Base-by-base conservation (phyloP, 176 grass and related monocot genomes). In the Carex scoparia region DNA sequence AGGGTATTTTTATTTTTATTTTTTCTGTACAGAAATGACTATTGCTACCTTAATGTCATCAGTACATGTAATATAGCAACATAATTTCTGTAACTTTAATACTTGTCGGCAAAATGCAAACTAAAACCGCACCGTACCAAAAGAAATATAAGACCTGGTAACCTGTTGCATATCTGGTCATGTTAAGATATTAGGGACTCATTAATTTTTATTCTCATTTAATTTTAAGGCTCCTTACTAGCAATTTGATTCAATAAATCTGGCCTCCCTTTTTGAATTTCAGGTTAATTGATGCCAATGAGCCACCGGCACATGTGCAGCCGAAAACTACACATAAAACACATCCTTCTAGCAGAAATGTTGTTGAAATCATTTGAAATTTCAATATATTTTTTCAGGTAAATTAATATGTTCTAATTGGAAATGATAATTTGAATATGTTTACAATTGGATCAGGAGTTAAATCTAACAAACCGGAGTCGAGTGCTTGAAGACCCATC, bases 201-300 rank as follows among this genome's bases (percentile, higher is more conserved):
- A 55, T 55, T 78, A 56, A 40, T 76, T 10, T 78, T 87, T 81
- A 51, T 57, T 87, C 64, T 85, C 48, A 35, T 83, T 84, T 64
- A 28, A 66, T 51, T 69, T 87, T 80, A 10, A 69, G 42, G 54
- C 73, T 84, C 16, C 65, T 91, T 7, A 11, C 31, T 73, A 3
- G 84, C 69, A 16, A 66, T 83, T 63, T 84, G 7, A 63, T 90
- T 85, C 57, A 68, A 67, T 18, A 87, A 31, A 64, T 85, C 70
- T 79, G 7, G 58, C 65, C 74, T 3, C 30, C 69, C 4, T 92
- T 81, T 87, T 61, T 16, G 83, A 63, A 81, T 85, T 89, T 72
- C 88, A 97, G 94, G 86, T 84, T 87, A 85, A 81, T 40, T 79
- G 69, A 86, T 73, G 81, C 66, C 15, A 90, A 86, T 46, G 87